Base-by-base conservation (phyloP, 1,139 yeast species). In the Yamadazyma pseudoaaseri region DNA sequence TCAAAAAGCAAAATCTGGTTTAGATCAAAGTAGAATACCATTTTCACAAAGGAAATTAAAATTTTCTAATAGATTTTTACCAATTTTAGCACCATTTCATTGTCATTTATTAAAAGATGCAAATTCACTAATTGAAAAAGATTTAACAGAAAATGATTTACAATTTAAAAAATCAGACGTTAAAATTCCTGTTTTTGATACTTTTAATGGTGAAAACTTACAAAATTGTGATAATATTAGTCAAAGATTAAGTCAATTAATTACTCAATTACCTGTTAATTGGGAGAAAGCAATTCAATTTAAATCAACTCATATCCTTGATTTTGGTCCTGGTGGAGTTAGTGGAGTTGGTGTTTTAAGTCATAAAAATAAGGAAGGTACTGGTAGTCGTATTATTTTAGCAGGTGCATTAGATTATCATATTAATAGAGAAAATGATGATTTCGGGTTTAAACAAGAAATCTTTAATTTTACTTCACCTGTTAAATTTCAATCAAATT, bases 251-350 rank as follows among this genome's bases (percentile, higher is more conserved):
- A 73, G 86, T 39, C 79, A 79, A 57, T 83, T 90, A 54, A 90
- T 92, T 56, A 87, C 95, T 37, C 82, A 81, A 54, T 75, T 86
- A 55, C 89, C 96, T 29, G 99, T 92, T 45, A 76, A 86, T 65
- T 92, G 99, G 99, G 97, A 92, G 67, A 49, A 52, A 22, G 95
- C 98, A 22, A 90, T 97, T 33, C 62, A 76, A 45, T 86, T 86
- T 58, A 56, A 74, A 36, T 76, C 94, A 18, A 85, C 97, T 34
- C 98, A 94, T 60, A 77, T 92, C 49, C 65, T 92, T 47, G 99
- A 92, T 64, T 92, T 92, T 54, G 99, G 99, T 56, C 99, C 98
- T 42, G 98, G 99, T 64, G 98, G 97, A 50, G 81, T 86, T 33
- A 86, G 97, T 31, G 99, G 99, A 49, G 74, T 92, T 49, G 98